Percentiles rank a stretch among this genome's conserved stretches.
These are phyloP conservation scores for Leccinum disarticulatum DNA, from an alignment of 768 basidiomycete genomes.

Conservation along the genomic window DNA sequence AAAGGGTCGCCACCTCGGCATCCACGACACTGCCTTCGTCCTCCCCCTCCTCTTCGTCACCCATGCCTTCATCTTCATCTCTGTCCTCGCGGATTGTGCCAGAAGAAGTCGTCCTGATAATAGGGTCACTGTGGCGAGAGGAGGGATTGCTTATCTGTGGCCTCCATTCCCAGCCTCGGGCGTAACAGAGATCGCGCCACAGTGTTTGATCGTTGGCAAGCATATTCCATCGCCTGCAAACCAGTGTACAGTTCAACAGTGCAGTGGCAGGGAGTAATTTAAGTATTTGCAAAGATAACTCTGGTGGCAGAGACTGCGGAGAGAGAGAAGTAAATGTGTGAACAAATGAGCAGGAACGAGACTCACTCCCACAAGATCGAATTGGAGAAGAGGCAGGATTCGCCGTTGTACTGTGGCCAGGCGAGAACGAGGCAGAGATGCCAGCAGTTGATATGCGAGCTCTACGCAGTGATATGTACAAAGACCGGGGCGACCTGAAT, in stretches of 20 bases:
- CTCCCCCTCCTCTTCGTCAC: slow-evolving; percentile 67
- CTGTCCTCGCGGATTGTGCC: slow-evolving; percentile 40
- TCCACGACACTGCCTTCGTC: slow-evolving; percentile 37
- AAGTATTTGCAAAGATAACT: slow-evolving; percentile 71
- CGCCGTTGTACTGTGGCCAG: slow-evolving; percentile 65
- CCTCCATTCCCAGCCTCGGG: slow-evolving; percentile 65
- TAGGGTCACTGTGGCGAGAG: slow-evolving; percentile 14
- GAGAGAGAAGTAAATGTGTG: not conserved
- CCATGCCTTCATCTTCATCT: slow-evolving; percentile 79
- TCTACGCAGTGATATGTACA: slow-evolving; percentile 40
- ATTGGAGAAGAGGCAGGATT: slow-evolving; percentile 66
- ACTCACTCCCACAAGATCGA: slow-evolving; percentile 77
- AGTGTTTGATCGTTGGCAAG: slow-evolving; percentile 66
- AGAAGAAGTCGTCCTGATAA: slow-evolving; percentile 18
- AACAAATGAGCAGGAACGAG: not conserved
- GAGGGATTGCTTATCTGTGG: slow-evolving; percentile 9
- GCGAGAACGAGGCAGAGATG: slow-evolving; percentile 62
- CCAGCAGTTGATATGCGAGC: slow-evolving; percentile 60
- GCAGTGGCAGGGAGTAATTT: slow-evolving; percentile 54
- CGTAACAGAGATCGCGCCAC: slow-evolving; percentile 66
- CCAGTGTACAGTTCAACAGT: slow-evolving; percentile 58
- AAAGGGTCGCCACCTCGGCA: slow-evolving; percentile 30
- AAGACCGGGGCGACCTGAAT: not conserved
- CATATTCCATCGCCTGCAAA: slow-evolving; percentile 63
- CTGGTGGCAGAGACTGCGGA: slow-evolving; percentile 64